Percentiles rank a stretch among this genome's conserved stretches.
Conservation (phyloP, 2,329 filamentous ascomycete genomes). For the Elsinoe australis region DNA sequence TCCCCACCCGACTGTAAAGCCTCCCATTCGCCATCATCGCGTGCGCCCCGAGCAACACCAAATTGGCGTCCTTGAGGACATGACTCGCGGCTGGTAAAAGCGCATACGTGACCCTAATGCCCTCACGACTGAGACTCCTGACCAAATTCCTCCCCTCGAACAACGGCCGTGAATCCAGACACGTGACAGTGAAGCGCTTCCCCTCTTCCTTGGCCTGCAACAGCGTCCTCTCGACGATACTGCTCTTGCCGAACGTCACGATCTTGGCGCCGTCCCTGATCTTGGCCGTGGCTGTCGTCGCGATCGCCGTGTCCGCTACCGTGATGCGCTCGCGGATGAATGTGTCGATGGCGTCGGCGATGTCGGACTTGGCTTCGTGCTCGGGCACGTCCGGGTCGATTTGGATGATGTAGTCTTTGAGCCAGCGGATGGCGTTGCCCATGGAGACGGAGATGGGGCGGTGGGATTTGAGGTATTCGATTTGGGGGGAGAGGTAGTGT, state of each 20-base stretch:
- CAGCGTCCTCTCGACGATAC: constrained; percentile 75
- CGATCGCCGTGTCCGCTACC: constrained; percentile 78
- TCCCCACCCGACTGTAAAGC: constrained; percentile 80
- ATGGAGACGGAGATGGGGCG: constrained; percentile 95
- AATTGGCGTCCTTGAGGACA: constrained; percentile 62
- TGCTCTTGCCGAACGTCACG: constrained; percentile 78
- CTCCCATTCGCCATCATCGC: constrained; percentile 93
- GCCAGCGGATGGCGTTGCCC: constrained; percentile 90
- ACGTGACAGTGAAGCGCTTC: constrained; percentile 71
- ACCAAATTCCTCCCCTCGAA: constrained; percentile 67
- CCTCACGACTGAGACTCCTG: constrained; percentile 58
- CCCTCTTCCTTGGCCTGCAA: constrained; percentile 62
- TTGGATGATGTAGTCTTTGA: constrained; percentile 87
- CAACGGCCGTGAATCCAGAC: constrained; percentile 69
- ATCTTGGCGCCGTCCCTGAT: constrained; percentile 75
- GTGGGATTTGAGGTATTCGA: constrained; percentile 87
- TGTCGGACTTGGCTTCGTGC: constrained; percentile 66
- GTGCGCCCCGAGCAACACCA: constrained; percentile 79
- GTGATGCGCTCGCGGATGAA: constrained; percentile 88
- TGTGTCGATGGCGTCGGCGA: constrained; percentile 74
- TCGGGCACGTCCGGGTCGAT: constrained; percentile 82
- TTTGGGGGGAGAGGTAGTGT: constrained; percentile 86
- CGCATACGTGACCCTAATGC: constrained; percentile 71
- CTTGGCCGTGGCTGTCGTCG: constrained; percentile 63
- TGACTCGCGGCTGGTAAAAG: constrained; percentile 71